Base-by-base conservation (phyloP, 2,329 filamentous ascomycete genomes). In the Chrysosporium keratinophilum region DNA sequence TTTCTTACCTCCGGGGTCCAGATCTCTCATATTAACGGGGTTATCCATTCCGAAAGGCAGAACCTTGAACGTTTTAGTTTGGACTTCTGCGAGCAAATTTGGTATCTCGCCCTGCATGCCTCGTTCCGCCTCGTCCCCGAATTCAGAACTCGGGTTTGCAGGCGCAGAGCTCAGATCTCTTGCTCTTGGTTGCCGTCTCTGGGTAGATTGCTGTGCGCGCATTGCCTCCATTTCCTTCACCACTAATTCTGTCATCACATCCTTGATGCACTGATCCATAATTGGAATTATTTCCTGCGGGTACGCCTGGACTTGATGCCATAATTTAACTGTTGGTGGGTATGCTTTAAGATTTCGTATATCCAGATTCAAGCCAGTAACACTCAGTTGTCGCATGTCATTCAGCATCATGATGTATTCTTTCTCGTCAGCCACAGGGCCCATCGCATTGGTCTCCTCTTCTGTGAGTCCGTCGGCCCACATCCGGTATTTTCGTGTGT, bases 261-360 rank as follows among this genome's bases (percentile, higher is more conserved):
- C 91, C 66, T 95, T 94, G 49, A 96, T 81, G 5, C 84, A 83
- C 69, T 95, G 88, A 77, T 98, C 94, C 85, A 98, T 95, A 45
- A 97, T 78, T 2, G 91, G 90, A 43, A 98, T 86, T 51, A 98
- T 90, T 77, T 98, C 93, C 65, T 93, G 89, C 0, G 93, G 93
- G 65, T 96, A 98, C 12, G 87, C 84, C 67, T 95, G 88, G 55
- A 94, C 76, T 69, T 98, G 94, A 67, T 97, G 87, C 87, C 89
- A 97, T 54, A 98, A 76, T 72, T 97, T 97, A 62, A 85, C 77
- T 0, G 93, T 97, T 0, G 88, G 83, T 2, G 94, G 93, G 66
- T 96, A 98, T 11, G 90, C 79, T 67, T 94, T 95, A 56, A 98
- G 76, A 62, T 98, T 94, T 54, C 82, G 82, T 51, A 90, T 82